A percentile compares a stretch with the other conserved stretches of the same genome.
These are phyloP conservation scores for Colletotrichum truncatum DNA, from an alignment of 2,329 filamentous ascomycete species.

Conservation along the genomic window DNA sequence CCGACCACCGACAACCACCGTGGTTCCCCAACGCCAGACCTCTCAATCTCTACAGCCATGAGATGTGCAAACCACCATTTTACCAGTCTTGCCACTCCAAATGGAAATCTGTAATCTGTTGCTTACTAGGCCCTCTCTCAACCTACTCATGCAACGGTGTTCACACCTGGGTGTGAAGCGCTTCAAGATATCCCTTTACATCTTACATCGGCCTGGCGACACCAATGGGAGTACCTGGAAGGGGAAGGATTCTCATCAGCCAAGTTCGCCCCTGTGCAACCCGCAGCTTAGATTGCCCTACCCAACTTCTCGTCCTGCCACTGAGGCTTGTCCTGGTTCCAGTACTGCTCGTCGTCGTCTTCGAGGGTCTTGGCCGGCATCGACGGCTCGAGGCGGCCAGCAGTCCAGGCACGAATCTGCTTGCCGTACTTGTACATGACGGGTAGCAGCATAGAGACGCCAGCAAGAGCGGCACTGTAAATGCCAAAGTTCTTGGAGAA, in stretches of 20 bases:
- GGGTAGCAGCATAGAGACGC: constrained; percentile 40
- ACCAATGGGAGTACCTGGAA: constrained; percentile 8
- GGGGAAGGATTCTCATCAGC: background rate
- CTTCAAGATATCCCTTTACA: too few species aligned
- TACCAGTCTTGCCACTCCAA: background rate
- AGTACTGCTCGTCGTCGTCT: constrained; percentile 32
- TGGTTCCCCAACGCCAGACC: background rate
- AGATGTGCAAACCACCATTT: background rate
- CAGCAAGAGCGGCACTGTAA: constrained; percentile 42
- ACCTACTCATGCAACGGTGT: too few species aligned
- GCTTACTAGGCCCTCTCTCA: background rate
- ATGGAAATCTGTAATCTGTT: constrained; percentile 3
- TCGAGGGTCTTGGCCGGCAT: constrained; percentile 24
- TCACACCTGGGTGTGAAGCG: too few species aligned
- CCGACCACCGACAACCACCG: background rate
- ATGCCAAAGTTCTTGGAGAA: constrained; percentile 41
- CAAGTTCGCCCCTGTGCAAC: background rate
- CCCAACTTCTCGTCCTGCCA: constrained; percentile 30
- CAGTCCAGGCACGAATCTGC: constrained; percentile 32
- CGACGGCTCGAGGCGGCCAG: constrained; percentile 23
- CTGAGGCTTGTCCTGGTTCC: constrained; percentile 26
- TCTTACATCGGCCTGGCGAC: constrained; percentile 14
- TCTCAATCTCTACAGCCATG: background rate
- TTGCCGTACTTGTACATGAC: constrained; percentile 37
- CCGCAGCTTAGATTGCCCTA: constrained; percentile 3